Percentiles rank a stretch among this genome's conserved stretches.
Evolutionary conservation across 2,329 filamentous ascomycete species (phyloP).

Genomic region (Mariannaea sp.): DNA sequence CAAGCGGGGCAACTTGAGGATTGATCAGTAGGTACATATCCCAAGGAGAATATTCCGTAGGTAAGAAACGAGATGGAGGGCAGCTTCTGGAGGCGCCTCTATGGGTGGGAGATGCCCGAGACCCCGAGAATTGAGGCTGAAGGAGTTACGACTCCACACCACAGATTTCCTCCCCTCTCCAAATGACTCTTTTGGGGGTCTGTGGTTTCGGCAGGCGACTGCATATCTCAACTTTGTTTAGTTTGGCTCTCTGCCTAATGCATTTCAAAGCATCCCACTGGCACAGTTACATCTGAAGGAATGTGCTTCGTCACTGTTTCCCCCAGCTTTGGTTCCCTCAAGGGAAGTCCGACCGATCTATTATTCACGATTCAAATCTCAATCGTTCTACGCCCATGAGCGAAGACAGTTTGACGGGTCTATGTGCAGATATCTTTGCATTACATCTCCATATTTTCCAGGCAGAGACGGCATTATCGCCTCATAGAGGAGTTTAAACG

Average conservation of each 20-base stretch:
- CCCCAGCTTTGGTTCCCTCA: not conserved
- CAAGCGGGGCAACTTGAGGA: not conserved
- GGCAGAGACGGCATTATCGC: constrained; percentile 5
- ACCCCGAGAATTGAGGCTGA: not conserved
- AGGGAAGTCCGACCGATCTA: not conserved
- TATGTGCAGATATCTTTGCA: not conserved
- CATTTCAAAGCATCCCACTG: not conserved
- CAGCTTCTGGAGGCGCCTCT: not conserved
- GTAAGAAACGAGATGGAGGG: not conserved
- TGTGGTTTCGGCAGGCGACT: not conserved
- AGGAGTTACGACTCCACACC: not conserved
- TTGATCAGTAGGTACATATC: not conserved
- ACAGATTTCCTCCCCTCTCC: not conserved
- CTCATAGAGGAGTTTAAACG: not conserved
- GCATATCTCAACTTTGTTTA: constrained; percentile 9
- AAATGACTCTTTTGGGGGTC: not conserved
- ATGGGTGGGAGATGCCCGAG: not conserved
- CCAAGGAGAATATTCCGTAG: too few species aligned
- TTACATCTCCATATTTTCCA: constrained; percentile 12
- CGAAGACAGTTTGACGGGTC: not conserved
- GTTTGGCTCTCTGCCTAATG: not conserved
- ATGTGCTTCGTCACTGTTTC: constrained; percentile 9
- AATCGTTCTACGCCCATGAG: constrained; percentile 9
- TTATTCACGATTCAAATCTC: constrained; percentile 9
- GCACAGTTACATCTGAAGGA: constrained; percentile 5